These are phyloP conservation scores for Cronartium quercuum DNA, from an alignment of 1,284 basidiomycete species.

Conservation along the genomic window DNA sequence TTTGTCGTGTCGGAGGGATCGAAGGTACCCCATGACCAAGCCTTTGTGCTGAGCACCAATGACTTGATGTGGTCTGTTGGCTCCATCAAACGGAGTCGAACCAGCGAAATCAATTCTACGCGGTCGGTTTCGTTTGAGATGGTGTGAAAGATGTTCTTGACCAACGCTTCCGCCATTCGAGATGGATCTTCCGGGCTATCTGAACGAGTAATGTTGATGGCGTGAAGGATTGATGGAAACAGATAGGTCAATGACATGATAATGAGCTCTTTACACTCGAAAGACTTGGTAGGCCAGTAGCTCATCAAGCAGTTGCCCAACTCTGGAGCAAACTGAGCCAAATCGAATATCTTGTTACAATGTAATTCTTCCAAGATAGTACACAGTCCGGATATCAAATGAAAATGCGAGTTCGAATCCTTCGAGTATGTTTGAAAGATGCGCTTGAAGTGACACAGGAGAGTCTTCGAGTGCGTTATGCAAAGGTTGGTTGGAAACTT, in stretches of 20 bases:
- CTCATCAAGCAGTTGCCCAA: slow-evolving; percentile 10
- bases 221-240: slow-evolving; percentile 22
- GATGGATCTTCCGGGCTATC: background rate
- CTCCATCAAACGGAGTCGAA: slow-evolving; percentile 14
- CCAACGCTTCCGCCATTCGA: background rate
- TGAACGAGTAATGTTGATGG: background rate
- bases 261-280: slow-evolving; percentile 24
- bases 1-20: slow-evolving; percentile 9
- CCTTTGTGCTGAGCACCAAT: slow-evolving; percentile 14
- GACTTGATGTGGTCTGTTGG: background rate
- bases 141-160: slow-evolving; percentile 8
- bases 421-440: slow-evolving; percentile 19
- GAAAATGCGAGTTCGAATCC: slow-evolving; percentile 31
- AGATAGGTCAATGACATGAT: slow-evolving; percentile 19
- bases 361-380: slow-evolving; percentile 28
- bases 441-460: slow-evolving; percentile 10
- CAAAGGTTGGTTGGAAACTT: slow-evolving; percentile 8
- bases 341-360: slow-evolving; percentile 16
- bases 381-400: slow-evolving; percentile 28
- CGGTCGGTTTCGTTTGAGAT: slow-evolving; percentile 14
- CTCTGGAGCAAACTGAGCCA: slow-evolving; percentile 12
- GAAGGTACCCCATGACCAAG: slow-evolving; percentile 5
- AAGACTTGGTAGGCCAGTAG: slow-evolving; percentile 24
- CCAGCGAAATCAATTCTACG: slow-evolving; percentile 7
- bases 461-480: slow-evolving; percentile 15